Base-by-base conservation (phyloP, 768 basidiomycete species). In the Hericium erinaceus region DNA sequence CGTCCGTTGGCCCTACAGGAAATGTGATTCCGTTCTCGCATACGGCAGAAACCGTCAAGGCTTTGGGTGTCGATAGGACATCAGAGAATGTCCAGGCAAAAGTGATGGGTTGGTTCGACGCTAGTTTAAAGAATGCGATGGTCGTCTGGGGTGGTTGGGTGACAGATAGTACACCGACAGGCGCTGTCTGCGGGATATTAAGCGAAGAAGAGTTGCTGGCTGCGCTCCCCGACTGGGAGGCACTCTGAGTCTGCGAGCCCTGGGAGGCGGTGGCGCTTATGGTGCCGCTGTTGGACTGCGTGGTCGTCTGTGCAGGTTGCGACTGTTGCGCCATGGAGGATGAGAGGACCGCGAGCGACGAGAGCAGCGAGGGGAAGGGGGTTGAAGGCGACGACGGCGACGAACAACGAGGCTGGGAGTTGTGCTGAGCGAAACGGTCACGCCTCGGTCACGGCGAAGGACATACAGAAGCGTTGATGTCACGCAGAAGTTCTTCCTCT, bases 1-100 rank as follows among this genome's bases (percentile, higher is more conserved):
- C 86, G 64, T 86, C 75, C 5, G 85, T 82, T 2, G 89, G 85
- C 2, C 90, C 92, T 9, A 95, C 89, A 15, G 90, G 81, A 68
- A 92, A 98, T 1, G 92, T 94, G 71, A 89, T 90, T 2, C 89
- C 89, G 66, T 95, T 94, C 13, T 84, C 83, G 70, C 89, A 88
- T 48, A 85, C 77, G 28, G 93, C 93, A 40, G 82, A 82, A 60
- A 95, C 77, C 13, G 93, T 95, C 59, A 95, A 79, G 62, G 77
- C 76, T 3, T 83, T 80, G 0, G 93, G 93, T 0, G 80, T 84
- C 44, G 75, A 80, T 62, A 87, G 72, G 44, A 98, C 74, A 57
- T 77, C 77, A 15, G 90, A 91, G 65, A 92, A 80, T 71, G 92
- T 92, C 95, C 93, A 97, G 11, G 79, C 94, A 69, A 97, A 91